Base-by-base conservation (phyloP, 1,284 basidiomycete species). In the Chondrostereum purpureum region DNA sequence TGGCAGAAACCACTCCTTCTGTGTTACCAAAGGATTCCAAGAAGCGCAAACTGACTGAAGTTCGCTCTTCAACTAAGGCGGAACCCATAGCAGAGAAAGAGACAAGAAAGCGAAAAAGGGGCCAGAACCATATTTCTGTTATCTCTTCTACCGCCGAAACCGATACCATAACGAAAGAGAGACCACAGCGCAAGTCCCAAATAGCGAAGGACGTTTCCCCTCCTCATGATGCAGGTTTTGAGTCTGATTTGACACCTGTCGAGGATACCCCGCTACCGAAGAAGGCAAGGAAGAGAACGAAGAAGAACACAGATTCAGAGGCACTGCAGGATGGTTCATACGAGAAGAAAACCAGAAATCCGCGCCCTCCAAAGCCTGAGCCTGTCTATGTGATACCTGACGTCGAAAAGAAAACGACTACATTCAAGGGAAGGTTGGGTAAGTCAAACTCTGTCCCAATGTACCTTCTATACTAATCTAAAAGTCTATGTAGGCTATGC, bases 321-420 rank as follows among this genome's bases (percentile, higher is more conserved):
- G 27, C 8, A 31, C 27, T n/a, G 27, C 8, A 31, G 27, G 8
- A 8, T 8, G n/a, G n/a, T 8, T n/a, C 27, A 8, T 8, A 8
- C 27, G 8, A 8, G 27, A 8, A 31, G 27, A 31, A 31, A n/a
- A 31, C 27, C 8, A 31, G 27, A 31, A 31, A 31, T 8, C 27
- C 27, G 8, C 27, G 27, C 27, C n/a, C 27, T 44, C 72, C 73
- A 44, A 66, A 66, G 46, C 65, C 67, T 19, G 80, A 82, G 50
- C 80, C 78, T 1, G 67, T 79, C 1, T 89, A 88, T 57, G 68
- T 79, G 31, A 92, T 93, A 38, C 83, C 84, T 0, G 75, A 80
- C 20, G 78, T 85, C 0, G 72, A 77, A 55, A 67, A 57, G 54
- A 80, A 69, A 65, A 68, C 64, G 39, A 88, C 85, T 1, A 78